phyloP scores from a whole-genome alignment of 164 flowering plant species.

The Berberis thunbergii region DNA sequence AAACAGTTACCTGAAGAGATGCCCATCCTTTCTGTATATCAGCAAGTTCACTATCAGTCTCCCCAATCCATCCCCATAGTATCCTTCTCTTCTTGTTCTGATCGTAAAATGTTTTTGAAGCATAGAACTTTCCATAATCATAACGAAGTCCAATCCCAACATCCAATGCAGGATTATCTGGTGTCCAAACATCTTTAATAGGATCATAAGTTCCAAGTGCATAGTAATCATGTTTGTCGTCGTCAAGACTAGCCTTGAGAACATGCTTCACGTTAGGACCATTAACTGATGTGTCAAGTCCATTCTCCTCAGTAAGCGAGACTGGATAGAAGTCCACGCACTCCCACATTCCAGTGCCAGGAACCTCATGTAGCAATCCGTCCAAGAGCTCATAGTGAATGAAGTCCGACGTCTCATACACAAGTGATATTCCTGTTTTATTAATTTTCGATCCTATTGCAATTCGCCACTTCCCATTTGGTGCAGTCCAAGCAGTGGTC shows the following conservation, averaged over 20 bases:
- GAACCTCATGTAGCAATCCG: slow-evolving; percentile 45
- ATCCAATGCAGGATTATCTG: slow-evolving; percentile 54
- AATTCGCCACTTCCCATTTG: slow-evolving; percentile 57
- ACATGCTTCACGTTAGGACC: slow-evolving; percentile 67
- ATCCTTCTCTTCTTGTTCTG: slow-evolving; percentile 51
- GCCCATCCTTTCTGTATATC: slow-evolving; percentile 77
- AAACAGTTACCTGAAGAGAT: slow-evolving; percentile 41
- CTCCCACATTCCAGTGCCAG: slow-evolving; percentile 92
- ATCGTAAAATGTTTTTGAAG: slow-evolving; percentile 83
- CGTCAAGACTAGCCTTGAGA: slow-evolving; percentile 69
- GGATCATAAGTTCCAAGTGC: slow-evolving; percentile 60
- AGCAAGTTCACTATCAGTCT: slow-evolving; percentile 57
- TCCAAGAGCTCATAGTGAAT: slow-evolving; percentile 29
- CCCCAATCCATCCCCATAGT: slow-evolving; percentile 81
- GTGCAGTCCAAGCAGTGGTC: slow-evolving; percentile 68
- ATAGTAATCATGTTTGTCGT: slow-evolving; percentile 58
- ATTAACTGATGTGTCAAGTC: slow-evolving; percentile 56
- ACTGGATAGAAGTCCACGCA: slow-evolving; percentile 83
- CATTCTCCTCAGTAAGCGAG: slow-evolving; percentile 24
- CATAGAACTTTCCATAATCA: slow-evolving; percentile 76
- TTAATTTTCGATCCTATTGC: slow-evolving; percentile 57
- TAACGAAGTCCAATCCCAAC: slow-evolving; percentile 58
- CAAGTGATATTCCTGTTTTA: slow-evolving; percentile 53
- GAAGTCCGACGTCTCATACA: slow-evolving; percentile 65
- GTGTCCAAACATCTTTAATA: slow-evolving; percentile 37